These are phyloP conservation scores for Inosperma sp. DNA, from an alignment of 768 basidiomycete species.

Conservation along the genomic window DNA sequence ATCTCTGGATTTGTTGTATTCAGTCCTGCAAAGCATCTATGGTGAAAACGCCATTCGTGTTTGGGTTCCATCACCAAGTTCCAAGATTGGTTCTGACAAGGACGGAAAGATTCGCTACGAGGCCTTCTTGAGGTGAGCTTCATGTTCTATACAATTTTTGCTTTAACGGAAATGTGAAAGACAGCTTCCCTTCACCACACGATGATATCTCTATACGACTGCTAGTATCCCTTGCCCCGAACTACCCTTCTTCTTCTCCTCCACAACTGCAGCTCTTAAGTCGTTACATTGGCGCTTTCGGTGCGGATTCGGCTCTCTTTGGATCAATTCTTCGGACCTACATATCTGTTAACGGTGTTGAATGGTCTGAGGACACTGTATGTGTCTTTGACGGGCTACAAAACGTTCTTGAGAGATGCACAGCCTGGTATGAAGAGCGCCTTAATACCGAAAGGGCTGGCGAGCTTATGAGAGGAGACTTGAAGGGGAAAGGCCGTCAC, in stretches of 20 bases:
- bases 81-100: conserved; percentile 14
- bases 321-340: conserved; percentile 75
- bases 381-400: conserved; percentile 89
- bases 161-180: conserved; percentile 17
- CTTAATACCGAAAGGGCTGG: conserved; percentile 51
- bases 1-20: background rate
- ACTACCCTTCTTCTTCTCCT: conserved; percentile 63
- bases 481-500: conserved; percentile 11
- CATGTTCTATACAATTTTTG: background rate
- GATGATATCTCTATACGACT: conserved; percentile 49
- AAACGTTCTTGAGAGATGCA: conserved; percentile 61
- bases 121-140: conserved; percentile 55
- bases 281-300: conserved; percentile 76
- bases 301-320: conserved; percentile 69
- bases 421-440: conserved; percentile 67
- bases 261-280: conserved; percentile 85
- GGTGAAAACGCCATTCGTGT: conserved; percentile 61
- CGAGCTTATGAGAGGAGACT: conserved; percentile 54
- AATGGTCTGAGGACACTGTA: conserved; percentile 67
- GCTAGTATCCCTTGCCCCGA: conserved; percentile 52
- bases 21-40: conserved; percentile 81
- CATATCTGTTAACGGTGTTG: conserved; percentile 72
- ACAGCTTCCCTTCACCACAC: conserved; percentile 51
- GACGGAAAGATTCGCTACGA: conserved; percentile 57
- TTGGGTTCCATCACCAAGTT: conserved; percentile 41